Evolutionary conservation across 441 rosid genomes (phyloP).

Genomic region (Pelargonium australe): DNA sequence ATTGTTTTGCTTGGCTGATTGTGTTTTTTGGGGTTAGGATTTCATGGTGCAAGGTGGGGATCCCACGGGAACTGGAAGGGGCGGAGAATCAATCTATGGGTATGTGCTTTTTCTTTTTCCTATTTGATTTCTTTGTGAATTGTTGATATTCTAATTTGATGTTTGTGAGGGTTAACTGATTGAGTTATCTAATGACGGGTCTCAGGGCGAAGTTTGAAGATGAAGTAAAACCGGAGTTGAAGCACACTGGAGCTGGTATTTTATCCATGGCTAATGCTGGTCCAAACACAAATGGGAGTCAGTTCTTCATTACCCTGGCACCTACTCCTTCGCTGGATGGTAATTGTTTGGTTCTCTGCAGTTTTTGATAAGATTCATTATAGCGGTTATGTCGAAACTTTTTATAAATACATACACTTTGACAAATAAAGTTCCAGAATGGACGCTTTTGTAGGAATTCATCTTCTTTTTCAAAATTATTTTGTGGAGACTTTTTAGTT

Average conservation of each 20-base stretch:
- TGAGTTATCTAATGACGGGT: background rate
- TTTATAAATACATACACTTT: background rate
- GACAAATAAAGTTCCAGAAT: background rate
- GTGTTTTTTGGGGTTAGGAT: constrained; percentile 41
- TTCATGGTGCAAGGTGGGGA: constrained; percentile 98
- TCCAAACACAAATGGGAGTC: constrained; percentile 88
- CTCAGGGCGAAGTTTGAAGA: constrained; percentile 71
- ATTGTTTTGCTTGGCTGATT: constrained; percentile 7
- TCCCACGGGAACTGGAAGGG: constrained; percentile 97
- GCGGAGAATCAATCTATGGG: constrained; percentile 94
- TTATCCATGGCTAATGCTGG: constrained; percentile 98
- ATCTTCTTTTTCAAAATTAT: too few species aligned
- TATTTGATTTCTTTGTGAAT: constrained; percentile 3
- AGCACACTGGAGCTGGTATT: constrained; percentile 95
- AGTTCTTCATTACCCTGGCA: constrained; percentile 85
- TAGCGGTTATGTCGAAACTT: too few species aligned
- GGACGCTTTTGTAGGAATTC: too few species aligned
- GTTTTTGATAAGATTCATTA: background rate
- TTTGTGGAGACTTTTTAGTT: too few species aligned
- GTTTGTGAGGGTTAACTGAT: background rate
- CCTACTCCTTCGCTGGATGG: constrained; percentile 84
- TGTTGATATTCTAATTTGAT: background rate
- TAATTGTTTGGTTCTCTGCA: constrained; percentile 22
- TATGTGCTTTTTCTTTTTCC: constrained; percentile 22
- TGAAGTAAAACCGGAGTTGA: constrained; percentile 73